phyloP scores from a whole-genome alignment of 2,329 filamentous ascomycete genomes.

The Fonsecaea pugnacius region DNA sequence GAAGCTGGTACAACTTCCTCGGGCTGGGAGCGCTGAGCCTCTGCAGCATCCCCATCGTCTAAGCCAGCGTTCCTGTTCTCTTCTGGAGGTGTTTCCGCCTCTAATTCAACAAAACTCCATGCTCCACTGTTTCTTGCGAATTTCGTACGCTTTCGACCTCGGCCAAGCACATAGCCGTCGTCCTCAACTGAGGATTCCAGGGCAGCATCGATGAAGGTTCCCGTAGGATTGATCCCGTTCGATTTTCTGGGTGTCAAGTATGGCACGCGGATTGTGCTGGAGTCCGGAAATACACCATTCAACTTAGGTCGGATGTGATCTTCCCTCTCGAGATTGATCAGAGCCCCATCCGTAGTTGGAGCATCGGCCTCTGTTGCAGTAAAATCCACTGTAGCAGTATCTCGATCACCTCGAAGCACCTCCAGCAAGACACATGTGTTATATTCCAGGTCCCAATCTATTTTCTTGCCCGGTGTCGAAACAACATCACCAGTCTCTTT shows the following conservation, averaged over 20 bases:
- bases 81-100: constrained; percentile 33
- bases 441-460: constrained; percentile 63
- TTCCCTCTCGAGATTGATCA: neutral
- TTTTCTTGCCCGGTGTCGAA: constrained; percentile 60
- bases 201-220: constrained; percentile 29
- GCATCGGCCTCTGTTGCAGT: constrained; percentile 14
- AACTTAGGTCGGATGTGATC: neutral
- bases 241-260: constrained; percentile 28
- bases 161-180: constrained; percentile 63
- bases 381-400: constrained; percentile 19
- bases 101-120: constrained; percentile 72
- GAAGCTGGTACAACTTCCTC: neutral
- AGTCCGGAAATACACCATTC: constrained; percentile 13
- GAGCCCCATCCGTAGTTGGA: neutral
- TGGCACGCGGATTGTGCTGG: constrained; percentile 26
- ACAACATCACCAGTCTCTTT: constrained; percentile 56
- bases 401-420: constrained; percentile 16
- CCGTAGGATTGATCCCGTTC: constrained; percentile 11
- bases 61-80: constrained; percentile 5
- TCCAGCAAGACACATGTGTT: constrained; percentile 16
- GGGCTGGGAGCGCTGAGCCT: neutral
- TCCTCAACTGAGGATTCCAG: constrained; percentile 65
- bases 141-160: constrained; percentile 70
- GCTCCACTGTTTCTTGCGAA: constrained; percentile 68
- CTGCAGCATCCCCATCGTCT: constrained; percentile 21